Evolutionary conservation across 2,329 filamentous ascomycete genomes (phyloP).

Genomic region (Xylariaceae sp.): DNA sequence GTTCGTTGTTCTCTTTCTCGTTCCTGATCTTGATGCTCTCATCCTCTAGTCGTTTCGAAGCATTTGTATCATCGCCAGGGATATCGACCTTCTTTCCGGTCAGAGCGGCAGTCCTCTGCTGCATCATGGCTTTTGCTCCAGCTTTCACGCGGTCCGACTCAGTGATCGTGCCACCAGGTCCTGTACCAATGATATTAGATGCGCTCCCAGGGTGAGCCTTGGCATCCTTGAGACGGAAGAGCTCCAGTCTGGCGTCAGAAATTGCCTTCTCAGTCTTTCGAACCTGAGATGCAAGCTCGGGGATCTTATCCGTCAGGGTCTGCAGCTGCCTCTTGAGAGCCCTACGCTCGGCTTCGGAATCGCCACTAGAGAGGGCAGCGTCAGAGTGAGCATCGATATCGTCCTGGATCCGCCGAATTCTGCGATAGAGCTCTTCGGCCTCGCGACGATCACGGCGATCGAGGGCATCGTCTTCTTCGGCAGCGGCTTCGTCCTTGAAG

Average conservation of each 20-base stretch:
- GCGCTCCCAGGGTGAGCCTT: constrained; percentile 83
- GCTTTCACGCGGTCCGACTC: constrained; percentile 94
- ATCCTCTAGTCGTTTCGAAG: constrained; percentile 79
- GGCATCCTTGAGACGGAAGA: constrained; percentile 89
- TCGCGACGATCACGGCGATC: constrained; percentile 87
- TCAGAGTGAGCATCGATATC: constrained; percentile 92
- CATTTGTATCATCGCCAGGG: constrained; percentile 65
- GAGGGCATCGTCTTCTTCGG: constrained; percentile 85
- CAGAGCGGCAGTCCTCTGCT: constrained; percentile 87
- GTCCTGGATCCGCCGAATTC: constrained; percentile 84
- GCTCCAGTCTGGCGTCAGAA: constrained; percentile 80
- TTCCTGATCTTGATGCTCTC: constrained; percentile 73
- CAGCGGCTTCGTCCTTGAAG: constrained; percentile 83
- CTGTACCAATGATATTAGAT: constrained; percentile 79
- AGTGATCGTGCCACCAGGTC: constrained; percentile 81
- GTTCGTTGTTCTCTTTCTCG: constrained; percentile 89
- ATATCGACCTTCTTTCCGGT: constrained; percentile 72
- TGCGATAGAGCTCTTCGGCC: constrained; percentile 87
- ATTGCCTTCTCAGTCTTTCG: constrained; percentile 87
- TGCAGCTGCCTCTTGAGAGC: constrained; percentile 85
- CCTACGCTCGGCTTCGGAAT: constrained; percentile 83
- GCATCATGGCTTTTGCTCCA: constrained; percentile 96
- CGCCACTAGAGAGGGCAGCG: constrained; percentile 58
- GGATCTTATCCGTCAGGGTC: constrained; percentile 78
- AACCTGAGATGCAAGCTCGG: constrained; percentile 86